These are phyloP conservation scores for Pythium volutum DNA, from an alignment of 352 stramenopile species.

Conservation along the genomic window DNA sequence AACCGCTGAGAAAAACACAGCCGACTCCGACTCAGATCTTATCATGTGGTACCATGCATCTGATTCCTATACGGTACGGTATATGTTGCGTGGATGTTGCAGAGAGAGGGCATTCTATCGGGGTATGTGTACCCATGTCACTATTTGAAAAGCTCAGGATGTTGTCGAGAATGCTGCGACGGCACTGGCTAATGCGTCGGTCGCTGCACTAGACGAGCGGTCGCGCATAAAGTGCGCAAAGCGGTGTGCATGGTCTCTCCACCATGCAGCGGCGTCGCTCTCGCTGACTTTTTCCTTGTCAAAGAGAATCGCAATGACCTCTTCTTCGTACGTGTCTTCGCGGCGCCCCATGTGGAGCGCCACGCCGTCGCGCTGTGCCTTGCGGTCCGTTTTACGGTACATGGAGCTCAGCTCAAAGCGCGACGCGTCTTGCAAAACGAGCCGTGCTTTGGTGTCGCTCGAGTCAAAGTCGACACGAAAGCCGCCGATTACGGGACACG, in stretches of 20 bases:
- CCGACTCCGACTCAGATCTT: not conserved
- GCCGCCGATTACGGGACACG: constrained; percentile 42
- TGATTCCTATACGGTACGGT: not conserved
- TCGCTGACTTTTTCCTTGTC: constrained; percentile 85
- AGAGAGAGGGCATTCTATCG: not conserved
- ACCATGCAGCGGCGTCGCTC: constrained; percentile 67
- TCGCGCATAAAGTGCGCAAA: constrained; percentile 35
- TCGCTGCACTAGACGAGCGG: not conserved
- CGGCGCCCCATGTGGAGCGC: constrained; percentile 68
- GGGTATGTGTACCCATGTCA: constrained; percentile 10
- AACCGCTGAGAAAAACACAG: not conserved
- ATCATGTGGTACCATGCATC: not conserved
- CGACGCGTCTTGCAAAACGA: constrained; percentile 68
- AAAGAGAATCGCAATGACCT: constrained; percentile 81
- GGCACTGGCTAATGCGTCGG: constrained; percentile 7
- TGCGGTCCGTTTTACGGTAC: constrained; percentile 84
- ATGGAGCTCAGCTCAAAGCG: constrained; percentile 80
- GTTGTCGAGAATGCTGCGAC: constrained; percentile 12
- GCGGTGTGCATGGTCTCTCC: constrained; percentile 63
- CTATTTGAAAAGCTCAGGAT: not conserved
- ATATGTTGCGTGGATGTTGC: not conserved
- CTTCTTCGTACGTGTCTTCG: constrained; percentile 76
- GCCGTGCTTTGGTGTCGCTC: constrained; percentile 68
- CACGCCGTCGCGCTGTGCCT: constrained; percentile 67
- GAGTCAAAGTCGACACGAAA: constrained; percentile 64